Percentiles rank a stretch among this genome's conserved stretches.
phyloP scores from a whole-genome alignment of 1,284 basidiomycete species.

The Polyporus tsugae region DNA sequence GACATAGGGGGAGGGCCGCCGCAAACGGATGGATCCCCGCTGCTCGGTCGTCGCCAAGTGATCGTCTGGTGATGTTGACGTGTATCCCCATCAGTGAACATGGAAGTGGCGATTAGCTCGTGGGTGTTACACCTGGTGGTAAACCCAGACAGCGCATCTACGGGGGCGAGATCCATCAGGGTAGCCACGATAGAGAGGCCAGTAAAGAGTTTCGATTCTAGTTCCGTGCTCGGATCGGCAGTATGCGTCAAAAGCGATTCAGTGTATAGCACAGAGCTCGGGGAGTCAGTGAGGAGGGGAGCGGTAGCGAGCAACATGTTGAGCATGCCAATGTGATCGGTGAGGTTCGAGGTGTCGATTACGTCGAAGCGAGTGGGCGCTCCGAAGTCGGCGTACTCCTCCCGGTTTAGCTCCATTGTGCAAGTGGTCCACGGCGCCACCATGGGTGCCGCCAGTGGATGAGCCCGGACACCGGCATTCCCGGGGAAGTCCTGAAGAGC shows the following conservation, averaged over 20 bases:
- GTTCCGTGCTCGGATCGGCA: conserved; percentile 39
- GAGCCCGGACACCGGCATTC: background rate
- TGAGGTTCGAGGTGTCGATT: conserved; percentile 34
- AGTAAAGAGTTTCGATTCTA: conserved; percentile 46
- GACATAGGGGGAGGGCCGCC: conserved; percentile 20
- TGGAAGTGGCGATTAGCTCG: conserved; percentile 44
- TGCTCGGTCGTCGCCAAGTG: conserved; percentile 47
- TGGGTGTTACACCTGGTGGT: conserved; percentile 51
- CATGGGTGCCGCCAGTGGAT: background rate
- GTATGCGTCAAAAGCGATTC: conserved; percentile 47
- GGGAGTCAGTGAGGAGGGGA: conserved; percentile 16
- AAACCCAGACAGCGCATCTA: conserved; percentile 52
- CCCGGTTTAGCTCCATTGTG: conserved; percentile 12
- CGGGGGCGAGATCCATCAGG: conserved; percentile 52
- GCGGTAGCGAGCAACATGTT: conserved; percentile 21
- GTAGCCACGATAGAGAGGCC: conserved; percentile 49
- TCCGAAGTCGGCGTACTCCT: conserved; percentile 18
- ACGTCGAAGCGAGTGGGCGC: conserved; percentile 31
- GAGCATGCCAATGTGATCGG: conserved; percentile 29
- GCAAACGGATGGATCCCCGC: background rate
- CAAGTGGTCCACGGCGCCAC: conserved; percentile 20
- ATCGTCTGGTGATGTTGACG: conserved; percentile 51
- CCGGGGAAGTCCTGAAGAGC: background rate
- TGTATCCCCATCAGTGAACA: background rate
- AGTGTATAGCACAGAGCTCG: conserved; percentile 40